phyloP scores from a whole-genome alignment of 2,329 filamentous ascomycete genomes.

The Aspergillus pseudotamarii region DNA sequence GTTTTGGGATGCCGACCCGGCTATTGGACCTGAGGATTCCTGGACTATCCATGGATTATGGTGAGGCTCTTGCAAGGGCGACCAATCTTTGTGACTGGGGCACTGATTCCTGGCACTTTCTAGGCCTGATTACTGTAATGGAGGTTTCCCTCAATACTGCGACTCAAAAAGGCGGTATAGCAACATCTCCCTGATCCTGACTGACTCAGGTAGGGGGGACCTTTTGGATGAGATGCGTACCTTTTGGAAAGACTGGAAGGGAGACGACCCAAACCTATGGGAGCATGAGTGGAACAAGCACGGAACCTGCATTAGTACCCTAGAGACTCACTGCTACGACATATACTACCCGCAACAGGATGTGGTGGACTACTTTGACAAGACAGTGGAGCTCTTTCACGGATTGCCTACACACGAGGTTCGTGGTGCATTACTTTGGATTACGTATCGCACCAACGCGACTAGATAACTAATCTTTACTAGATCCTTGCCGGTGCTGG shows the following conservation, averaged over 20 bases:
- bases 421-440: conserved; percentile 12
- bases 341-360: conserved; percentile 65
- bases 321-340: conserved; percentile 68
- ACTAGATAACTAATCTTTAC: conserved; percentile 7
- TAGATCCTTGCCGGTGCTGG: conserved; percentile 63
- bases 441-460: neutral
- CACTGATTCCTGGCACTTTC: conserved; percentile 8
- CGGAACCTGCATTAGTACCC: conserved; percentile 72
- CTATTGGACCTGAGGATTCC: conserved; percentile 66
- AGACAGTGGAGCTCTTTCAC: conserved; percentile 67
- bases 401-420: conserved; percentile 66
- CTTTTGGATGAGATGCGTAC: conserved; percentile 68
- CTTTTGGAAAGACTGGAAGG: conserved; percentile 72
- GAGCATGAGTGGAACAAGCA: conserved; percentile 76
- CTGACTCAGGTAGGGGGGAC: conserved; percentile 55
- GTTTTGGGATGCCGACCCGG: conserved; percentile 73
- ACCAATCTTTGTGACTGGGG: neutral
- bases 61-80: conserved; percentile 35
- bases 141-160: conserved; percentile 68
- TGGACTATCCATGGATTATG: conserved; percentile 77
- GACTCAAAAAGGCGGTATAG: conserved; percentile 63
- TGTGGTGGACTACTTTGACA: conserved; percentile 70
- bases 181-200: conserved; percentile 67
- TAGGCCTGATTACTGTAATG: conserved; percentile 69
- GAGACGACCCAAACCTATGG: conserved; percentile 68